A percentile compares a stretch with the other conserved stretches of the same genome.
These are phyloP conservation scores for Venturiaceae sp. DNA, from an alignment of 2,329 filamentous ascomycete genomes.

Conservation along the genomic window DNA sequence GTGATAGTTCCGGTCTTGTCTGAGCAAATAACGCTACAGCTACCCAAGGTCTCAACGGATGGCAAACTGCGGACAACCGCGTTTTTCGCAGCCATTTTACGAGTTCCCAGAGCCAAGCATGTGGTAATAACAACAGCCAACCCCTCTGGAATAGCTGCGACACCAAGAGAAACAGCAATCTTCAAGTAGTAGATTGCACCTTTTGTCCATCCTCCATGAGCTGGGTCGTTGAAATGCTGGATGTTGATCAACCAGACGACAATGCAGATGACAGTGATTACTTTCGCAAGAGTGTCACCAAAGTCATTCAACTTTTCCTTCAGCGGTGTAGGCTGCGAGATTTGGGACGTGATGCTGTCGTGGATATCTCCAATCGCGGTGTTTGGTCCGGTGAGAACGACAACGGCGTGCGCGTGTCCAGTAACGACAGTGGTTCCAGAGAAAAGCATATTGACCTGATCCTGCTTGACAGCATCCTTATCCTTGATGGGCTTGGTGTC, in stretches of 20 bases:
- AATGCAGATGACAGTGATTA: constrained; percentile 94
- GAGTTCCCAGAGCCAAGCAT: constrained; percentile 86
- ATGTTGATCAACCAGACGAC: constrained; percentile 98
- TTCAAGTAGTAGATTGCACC: constrained; percentile 99
- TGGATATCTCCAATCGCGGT: constrained; percentile 98
- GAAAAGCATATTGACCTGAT: constrained; percentile 96
- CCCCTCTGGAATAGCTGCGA: constrained; percentile 95
- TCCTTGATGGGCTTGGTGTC: constrained; percentile 62
- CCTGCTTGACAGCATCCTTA: constrained; percentile 83
- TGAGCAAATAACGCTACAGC: constrained; percentile 98
- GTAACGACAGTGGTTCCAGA: constrained; percentile 96
- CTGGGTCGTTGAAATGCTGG: constrained; percentile 89
- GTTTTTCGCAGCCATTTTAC: constrained; percentile 98
- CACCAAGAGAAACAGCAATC: constrained; percentile 95
- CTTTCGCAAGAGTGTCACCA: constrained; percentile 90
- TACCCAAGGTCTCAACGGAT: constrained; percentile 94
- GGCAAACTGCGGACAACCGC: constrained; percentile 92
- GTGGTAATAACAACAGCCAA: constrained; percentile 98
- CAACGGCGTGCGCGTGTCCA: constrained; percentile 82
- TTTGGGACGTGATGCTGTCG: constrained; percentile 95
- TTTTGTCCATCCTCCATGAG: constrained; percentile 88
- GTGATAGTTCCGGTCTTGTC: constrained; percentile 98
- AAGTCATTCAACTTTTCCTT: constrained; percentile 99
- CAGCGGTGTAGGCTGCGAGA: constrained; percentile 90
- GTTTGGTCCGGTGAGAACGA: constrained; percentile 78